Conservation (phyloP, 768 basidiomycete genomes). For the Leccinum ochraceum region DNA sequence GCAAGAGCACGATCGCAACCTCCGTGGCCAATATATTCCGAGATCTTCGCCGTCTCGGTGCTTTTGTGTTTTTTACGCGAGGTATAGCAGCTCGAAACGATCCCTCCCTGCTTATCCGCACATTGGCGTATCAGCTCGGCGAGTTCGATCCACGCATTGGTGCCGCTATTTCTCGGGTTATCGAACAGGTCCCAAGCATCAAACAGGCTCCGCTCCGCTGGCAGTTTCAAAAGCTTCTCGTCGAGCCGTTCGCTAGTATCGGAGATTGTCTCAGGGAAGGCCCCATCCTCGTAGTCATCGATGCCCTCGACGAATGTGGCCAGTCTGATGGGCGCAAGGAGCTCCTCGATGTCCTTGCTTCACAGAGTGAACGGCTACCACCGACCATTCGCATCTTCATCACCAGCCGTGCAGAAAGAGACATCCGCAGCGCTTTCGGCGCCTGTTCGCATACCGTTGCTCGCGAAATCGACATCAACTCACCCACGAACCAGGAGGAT, state of each 20-base stretch:
- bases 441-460: conserved; percentile 12
- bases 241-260: conserved; percentile 30
- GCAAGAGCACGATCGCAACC: conserved; percentile 39
- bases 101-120: conserved; percentile 33
- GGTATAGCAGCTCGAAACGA: conserved; percentile 32
- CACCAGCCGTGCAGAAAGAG: no score
- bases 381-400: conserved; percentile 32
- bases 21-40: conserved; percentile 37
- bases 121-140: conserved; percentile 37
- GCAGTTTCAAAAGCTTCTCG: conserved; percentile 37
- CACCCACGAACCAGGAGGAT: conserved; percentile 26
- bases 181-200: conserved; percentile 32
- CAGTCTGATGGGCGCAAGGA: conserved; percentile 25
- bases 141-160: conserved; percentile 34
- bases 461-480: conserved; percentile 30
- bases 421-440: conserved; percentile 16
- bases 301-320: conserved; percentile 38
- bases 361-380: conserved; percentile 20
- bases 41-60: conserved; percentile 36
- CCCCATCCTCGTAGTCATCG: conserved; percentile 35
- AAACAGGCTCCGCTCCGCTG: conserved; percentile 27
- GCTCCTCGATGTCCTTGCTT: conserved; percentile 31
- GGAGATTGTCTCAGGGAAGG: conserved; percentile 23
- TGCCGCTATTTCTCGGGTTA: conserved; percentile 24
- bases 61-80: conserved; percentile 38